Percentiles rank a stretch among this genome's conserved stretches.
Conservation (phyloP, 345 rosid genomes). For the Salix purpurea region DNA sequence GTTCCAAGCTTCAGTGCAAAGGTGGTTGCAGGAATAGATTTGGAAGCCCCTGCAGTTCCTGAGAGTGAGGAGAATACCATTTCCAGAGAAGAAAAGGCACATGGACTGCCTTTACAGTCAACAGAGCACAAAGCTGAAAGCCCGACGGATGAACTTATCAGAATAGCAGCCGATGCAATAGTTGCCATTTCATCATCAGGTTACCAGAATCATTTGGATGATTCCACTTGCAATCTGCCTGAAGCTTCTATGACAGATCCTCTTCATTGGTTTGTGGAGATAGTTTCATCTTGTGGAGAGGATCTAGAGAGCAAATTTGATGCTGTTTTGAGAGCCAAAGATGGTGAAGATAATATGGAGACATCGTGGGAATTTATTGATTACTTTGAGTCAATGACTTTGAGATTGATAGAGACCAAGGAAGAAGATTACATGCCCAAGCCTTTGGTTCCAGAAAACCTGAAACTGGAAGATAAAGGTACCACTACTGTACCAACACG, state of each 20-base stretch:
- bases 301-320: slow-evolving; percentile 45
- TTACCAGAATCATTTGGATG: slow-evolving; percentile 25
- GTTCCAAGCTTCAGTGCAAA: slow-evolving; percentile 32
- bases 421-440: slow-evolving; percentile 88
- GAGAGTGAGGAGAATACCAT: slow-evolving; percentile 49
- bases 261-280: slow-evolving; percentile 76
- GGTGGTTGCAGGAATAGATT: slow-evolving; percentile 49
- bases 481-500: slow-evolving; percentile 35
- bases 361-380: slow-evolving; percentile 52
- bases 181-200: slow-evolving; percentile 58
- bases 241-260: slow-evolving; percentile 40
- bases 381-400: slow-evolving; percentile 79
- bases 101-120: slow-evolving; percentile 26
- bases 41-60: slow-evolving; percentile 63
- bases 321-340: slow-evolving; percentile 29
- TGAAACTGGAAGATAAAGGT: slow-evolving; percentile 45
- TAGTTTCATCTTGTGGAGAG: slow-evolving; percentile 48
- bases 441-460: slow-evolving; percentile 58
- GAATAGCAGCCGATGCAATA: slow-evolving; percentile 71
- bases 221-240: slow-evolving; percentile 24
- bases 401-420: slow-evolving; percentile 52
- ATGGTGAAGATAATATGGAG: slow-evolving; percentile 30
- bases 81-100: slow-evolving; percentile 31
- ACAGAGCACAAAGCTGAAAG: slow-evolving; percentile 28
- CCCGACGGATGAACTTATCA: slow-evolving; percentile 39